Conservation (phyloP, 805 yeast species). For the Hermanozyma aechmeae region DNA sequence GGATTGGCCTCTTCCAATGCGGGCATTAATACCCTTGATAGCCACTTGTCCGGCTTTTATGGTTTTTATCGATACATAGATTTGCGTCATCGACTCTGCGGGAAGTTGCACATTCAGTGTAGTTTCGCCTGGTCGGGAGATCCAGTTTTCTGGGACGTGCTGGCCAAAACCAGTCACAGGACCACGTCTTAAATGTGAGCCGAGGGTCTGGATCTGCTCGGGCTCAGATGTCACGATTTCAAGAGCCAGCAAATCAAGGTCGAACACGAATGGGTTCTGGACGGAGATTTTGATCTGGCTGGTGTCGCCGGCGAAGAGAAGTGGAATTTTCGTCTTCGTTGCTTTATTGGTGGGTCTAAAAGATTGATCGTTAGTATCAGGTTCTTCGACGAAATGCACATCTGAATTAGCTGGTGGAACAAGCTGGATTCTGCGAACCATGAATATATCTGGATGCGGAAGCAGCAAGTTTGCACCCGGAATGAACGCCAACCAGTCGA, state of each 20-base stretch:
- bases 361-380: too few relatives aligned
- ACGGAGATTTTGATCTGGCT: conserved; percentile 43
- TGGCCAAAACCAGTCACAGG: too few relatives aligned
- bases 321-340: too few relatives aligned
- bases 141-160: too few relatives aligned
- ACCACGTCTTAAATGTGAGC: not conserved
- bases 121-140: too few relatives aligned
- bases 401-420: too few relatives aligned
- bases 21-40: conserved; percentile 43
- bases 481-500: conserved; percentile 13
- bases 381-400: too few relatives aligned
- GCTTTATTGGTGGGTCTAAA: too few relatives aligned
- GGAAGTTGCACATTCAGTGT: too few relatives aligned
- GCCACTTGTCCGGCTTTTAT: conserved; percentile 36
- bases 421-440: too few relatives aligned
- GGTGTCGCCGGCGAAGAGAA: too few relatives aligned
- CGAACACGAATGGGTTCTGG: conserved; percentile 77
- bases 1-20: conserved; percentile 39
- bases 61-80: conserved; percentile 42
- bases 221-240: conserved; percentile 19
- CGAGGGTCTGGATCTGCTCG: not conserved
- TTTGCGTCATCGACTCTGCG: conserved; percentile 18
- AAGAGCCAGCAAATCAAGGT: conserved; percentile 48
- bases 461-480: conserved; percentile 12
- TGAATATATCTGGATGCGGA: conserved; percentile 66